These are phyloP conservation scores for Metschnikowia anglica DNA, from an alignment of 805 yeast genomes.

Conservation along the genomic window DNA sequence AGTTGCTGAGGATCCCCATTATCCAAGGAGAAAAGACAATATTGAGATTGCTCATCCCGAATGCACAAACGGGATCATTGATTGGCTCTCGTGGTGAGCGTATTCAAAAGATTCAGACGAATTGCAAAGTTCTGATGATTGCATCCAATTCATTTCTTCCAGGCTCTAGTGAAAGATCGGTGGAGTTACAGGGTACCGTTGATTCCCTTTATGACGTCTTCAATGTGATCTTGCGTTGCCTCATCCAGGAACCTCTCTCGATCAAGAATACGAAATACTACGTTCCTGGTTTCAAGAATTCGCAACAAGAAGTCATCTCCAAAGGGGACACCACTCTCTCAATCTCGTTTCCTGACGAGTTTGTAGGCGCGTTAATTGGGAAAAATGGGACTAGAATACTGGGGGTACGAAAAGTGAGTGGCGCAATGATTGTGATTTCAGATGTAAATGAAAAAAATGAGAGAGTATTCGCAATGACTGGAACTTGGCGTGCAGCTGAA, in stretches of 20 bases:
- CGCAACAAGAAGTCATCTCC: background rate
- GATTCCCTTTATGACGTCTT: conserved; percentile 58
- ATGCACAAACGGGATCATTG: conserved; percentile 83
- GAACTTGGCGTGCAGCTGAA: conserved; percentile 55
- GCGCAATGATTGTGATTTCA: conserved; percentile 75
- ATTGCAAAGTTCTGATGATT: conserved; percentile 71
- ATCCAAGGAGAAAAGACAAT: conserved; percentile 52
- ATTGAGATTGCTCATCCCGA: conserved; percentile 73
- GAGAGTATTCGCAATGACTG: conserved; percentile 70
- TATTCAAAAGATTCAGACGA: conserved; percentile 75
- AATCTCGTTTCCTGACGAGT: conserved; percentile 68
- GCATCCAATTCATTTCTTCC: conserved; percentile 84
- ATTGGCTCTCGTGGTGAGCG: conserved; percentile 82
- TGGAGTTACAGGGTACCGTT: conserved; percentile 82
- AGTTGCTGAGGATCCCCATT: conserved; percentile 52
- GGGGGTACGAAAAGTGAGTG: conserved; percentile 75
- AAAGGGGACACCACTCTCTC: conserved; percentile 30
- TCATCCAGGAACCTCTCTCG: conserved; percentile 71
- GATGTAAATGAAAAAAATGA: conserved; percentile 63
- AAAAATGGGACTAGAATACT: conserved; percentile 82
- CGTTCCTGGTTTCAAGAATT: conserved; percentile 43
- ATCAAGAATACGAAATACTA: conserved; percentile 65
- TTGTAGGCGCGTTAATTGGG: conserved; percentile 89
- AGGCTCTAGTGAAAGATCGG: conserved; percentile 79
- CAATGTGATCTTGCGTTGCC: conserved; percentile 61